Percentiles rank a stretch among this genome's conserved stretches.
Evolutionary conservation across 169 alveolate genomes (phyloP).

Genomic region (Eimeria sp.): DNA sequence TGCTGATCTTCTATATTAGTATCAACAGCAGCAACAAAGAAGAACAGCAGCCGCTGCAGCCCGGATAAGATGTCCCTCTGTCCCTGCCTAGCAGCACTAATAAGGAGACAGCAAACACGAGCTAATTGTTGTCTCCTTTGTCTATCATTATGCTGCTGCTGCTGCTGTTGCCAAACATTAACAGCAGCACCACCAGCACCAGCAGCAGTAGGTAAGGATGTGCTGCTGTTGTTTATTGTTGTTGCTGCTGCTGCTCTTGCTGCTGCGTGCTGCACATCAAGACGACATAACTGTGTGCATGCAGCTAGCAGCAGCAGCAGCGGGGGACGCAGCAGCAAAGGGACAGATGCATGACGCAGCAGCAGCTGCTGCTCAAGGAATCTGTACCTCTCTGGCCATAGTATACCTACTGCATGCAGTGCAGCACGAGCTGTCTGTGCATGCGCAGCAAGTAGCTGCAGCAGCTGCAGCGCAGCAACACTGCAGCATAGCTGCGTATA

Average conservation of each 20-base stretch:
- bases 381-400: constrained; percentile 76
- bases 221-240: constrained; percentile 30
- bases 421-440: constrained; percentile 55
- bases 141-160: not conserved
- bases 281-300: constrained; percentile 57
- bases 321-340: constrained; percentile 80
- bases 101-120: constrained; percentile 48
- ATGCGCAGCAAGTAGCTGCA: constrained; percentile 52
- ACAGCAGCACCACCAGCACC: not conserved
- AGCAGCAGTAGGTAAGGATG: too few relatives aligned
- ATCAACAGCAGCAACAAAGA: constrained; percentile 25
- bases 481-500: constrained; percentile 77
- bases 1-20: constrained; percentile 15
- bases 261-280: constrained; percentile 67
- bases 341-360: constrained; percentile 24
- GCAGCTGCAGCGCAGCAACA: constrained; percentile 75
- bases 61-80: constrained; percentile 27
- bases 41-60: constrained; percentile 68
- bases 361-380: constrained; percentile 74
- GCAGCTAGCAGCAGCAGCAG: constrained; percentile 81
- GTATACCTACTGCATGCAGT: constrained; percentile 51
- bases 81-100: constrained; percentile 43
- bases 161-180: not conserved
- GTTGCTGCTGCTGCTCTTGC: constrained; percentile 58
- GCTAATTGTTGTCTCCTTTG: constrained; percentile 37